These are phyloP conservation scores for Begonia loranthoides DNA, from an alignment of 306 rosid genomes.

Conservation along the genomic window DNA sequence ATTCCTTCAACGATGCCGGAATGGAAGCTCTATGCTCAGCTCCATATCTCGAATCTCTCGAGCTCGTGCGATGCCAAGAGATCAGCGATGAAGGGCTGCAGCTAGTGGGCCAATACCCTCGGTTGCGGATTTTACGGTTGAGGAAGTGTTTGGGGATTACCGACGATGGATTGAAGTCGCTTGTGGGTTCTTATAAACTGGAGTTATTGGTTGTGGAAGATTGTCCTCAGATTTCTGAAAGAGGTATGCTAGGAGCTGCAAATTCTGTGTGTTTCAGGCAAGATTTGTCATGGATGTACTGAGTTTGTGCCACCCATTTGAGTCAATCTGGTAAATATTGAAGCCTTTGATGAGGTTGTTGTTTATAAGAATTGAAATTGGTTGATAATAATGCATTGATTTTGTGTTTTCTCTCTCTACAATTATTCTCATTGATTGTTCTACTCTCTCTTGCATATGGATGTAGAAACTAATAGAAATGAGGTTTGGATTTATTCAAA, in stretches of 20 bases:
- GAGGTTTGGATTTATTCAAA: too few species aligned
- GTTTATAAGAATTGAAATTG: too few species aligned
- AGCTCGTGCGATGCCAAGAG: slow-evolving; percentile 74
- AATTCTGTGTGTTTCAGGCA: slow-evolving; percentile 54
- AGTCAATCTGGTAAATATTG: neutral
- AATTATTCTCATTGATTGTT: too few species aligned
- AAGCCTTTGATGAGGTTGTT: too few species aligned
- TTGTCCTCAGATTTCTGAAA: slow-evolving; percentile 82
- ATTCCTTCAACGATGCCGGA: slow-evolving; percentile 67
- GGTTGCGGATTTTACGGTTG: slow-evolving; percentile 29
- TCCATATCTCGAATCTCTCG: slow-evolving; percentile 55
- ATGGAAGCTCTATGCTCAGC: slow-evolving; percentile 82
- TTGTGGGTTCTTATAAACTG: slow-evolving; percentile 59
- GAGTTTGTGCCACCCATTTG: slow-evolving; percentile 9
- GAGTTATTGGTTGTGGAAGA: slow-evolving; percentile 57
- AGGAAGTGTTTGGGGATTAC: slow-evolving; percentile 73
- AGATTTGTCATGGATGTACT: slow-evolving; percentile 83
- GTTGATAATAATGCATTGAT: too few species aligned
- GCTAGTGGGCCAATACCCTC: slow-evolving; percentile 61
- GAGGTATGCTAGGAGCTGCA: slow-evolving; percentile 64
- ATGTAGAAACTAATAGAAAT: too few species aligned
- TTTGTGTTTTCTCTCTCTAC: too few species aligned
- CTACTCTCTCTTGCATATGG: too few species aligned
- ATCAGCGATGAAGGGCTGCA: slow-evolving; percentile 79
- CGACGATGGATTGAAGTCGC: slow-evolving; percentile 75